Evolutionary conservation across 2,329 filamentous ascomycete genomes (phyloP).

Genomic region (Aspergillus viridinutans): DNA sequence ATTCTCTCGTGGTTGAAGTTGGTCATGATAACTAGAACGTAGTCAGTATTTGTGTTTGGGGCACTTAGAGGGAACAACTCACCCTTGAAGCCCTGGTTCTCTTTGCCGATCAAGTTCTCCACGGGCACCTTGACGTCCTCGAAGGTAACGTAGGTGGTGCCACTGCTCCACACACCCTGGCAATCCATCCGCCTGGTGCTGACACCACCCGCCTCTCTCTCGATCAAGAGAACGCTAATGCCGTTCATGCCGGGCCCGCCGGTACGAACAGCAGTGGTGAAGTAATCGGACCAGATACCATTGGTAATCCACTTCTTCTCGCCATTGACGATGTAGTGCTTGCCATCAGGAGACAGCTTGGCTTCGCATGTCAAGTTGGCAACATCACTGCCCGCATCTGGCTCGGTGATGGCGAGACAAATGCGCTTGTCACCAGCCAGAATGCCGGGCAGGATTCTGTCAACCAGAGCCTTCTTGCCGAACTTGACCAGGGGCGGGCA

Average conservation of each 20-base stretch:
- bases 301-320: slow-evolving; percentile 99
- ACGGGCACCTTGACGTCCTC: slow-evolving; percentile 99
- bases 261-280: slow-evolving; percentile 92
- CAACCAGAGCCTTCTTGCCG: slow-evolving; percentile 75
- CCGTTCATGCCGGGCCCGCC: slow-evolving; percentile 88
- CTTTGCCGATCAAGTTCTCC: slow-evolving; percentile 96
- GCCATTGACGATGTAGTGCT: slow-evolving; percentile 98
- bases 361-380: slow-evolving; percentile 95
- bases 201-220: slow-evolving; percentile 78
- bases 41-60: neutral
- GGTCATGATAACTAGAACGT: slow-evolving; percentile 79
- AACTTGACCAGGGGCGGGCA: slow-evolving; percentile 89
- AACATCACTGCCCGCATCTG: slow-evolving; percentile 90
- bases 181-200: slow-evolving; percentile 96
- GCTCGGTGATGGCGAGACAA: slow-evolving; percentile 95
- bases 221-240: slow-evolving; percentile 84
- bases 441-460: slow-evolving; percentile 84
- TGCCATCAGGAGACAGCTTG: slow-evolving; percentile 89
- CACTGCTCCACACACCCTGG: slow-evolving; percentile 92
- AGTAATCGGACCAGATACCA: slow-evolving; percentile 94
- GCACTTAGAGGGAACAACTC: slow-evolving; percentile 17
- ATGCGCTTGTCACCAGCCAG: slow-evolving; percentile 93
- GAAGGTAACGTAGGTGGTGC: slow-evolving; percentile 96
- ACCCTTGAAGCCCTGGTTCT: slow-evolving; percentile 95
- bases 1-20: slow-evolving; percentile 99